These are phyloP conservation scores for Starmerella bombicola DNA, from an alignment of 805 yeast species.

Conservation along the genomic window DNA sequence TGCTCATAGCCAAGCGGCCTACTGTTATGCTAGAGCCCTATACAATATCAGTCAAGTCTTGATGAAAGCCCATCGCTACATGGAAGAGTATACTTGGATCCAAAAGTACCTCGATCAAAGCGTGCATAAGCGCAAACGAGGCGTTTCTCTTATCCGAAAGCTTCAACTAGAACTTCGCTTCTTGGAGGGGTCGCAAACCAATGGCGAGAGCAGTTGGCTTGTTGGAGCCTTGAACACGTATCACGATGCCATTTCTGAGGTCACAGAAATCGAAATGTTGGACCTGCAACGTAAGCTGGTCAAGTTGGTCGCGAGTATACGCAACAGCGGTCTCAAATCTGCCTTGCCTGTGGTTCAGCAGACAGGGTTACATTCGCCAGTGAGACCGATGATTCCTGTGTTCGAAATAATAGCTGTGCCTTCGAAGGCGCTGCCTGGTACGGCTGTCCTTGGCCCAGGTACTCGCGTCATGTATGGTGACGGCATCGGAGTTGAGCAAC, in stretches of 20 bases:
- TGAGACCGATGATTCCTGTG: slow-evolving; percentile 4
- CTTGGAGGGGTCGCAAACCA: slow-evolving; percentile 14
- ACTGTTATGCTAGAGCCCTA: slow-evolving; percentile 21
- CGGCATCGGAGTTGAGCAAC: slow-evolving; percentile 26
- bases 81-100: slow-evolving; percentile 21
- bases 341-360: slow-evolving; percentile 14
- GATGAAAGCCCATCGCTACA: slow-evolving; percentile 17
- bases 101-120: slow-evolving; percentile 18
- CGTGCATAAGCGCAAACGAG: slow-evolving; percentile 19
- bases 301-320: slow-evolving; percentile 16
- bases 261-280: slow-evolving; percentile 17
- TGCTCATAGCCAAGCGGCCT: slow-evolving; percentile 13
- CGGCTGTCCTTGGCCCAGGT: slow-evolving; percentile 5
- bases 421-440: not conserved
- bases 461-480: slow-evolving; percentile 12
- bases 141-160: slow-evolving; percentile 21
- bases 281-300: slow-evolving; percentile 23
- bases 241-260: slow-evolving; percentile 21
- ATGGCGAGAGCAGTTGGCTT: slow-evolving; percentile 21
- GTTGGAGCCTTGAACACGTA: slow-evolving; percentile 24
- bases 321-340: slow-evolving; percentile 16
- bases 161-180: slow-evolving; percentile 22
- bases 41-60: slow-evolving; percentile 19
- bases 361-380: not conserved
- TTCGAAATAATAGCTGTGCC: slow-evolving; percentile 11